Percentiles rank a stretch among this genome's conserved stretches.
Evolutionary conservation across 2,329 filamentous ascomycete genomes (phyloP).

Genomic region (Fusarium illudens): DNA sequence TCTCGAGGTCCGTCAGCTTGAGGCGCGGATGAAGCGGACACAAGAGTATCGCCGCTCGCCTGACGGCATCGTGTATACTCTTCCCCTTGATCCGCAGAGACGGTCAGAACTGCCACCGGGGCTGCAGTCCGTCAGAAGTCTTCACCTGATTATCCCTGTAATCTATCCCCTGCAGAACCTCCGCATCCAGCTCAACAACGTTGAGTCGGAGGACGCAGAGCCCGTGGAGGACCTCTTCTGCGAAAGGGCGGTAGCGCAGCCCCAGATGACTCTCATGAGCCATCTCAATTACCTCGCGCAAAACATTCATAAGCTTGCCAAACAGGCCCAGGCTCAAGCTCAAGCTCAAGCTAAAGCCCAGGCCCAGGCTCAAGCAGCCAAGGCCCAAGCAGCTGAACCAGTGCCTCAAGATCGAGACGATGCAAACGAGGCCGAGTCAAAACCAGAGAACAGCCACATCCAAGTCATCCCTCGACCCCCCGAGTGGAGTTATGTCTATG

Average conservation of each 20-base stretch:
- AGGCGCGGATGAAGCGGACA: slow-evolving; percentile 75
- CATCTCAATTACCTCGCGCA: slow-evolving; percentile 79
- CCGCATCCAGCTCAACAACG: slow-evolving; percentile 71
- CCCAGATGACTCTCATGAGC: slow-evolving; percentile 71
- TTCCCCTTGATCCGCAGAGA: slow-evolving; percentile 74
- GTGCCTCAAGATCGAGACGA: slow-evolving; percentile 8
- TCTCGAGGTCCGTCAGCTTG: slow-evolving; percentile 74
- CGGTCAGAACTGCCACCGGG: slow-evolving; percentile 66
- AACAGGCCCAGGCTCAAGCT: slow-evolving; percentile 60
- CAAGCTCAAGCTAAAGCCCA: slow-evolving; percentile 46
- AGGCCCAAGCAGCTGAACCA: slow-evolving; percentile 24
- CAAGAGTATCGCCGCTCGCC: slow-evolving; percentile 72
- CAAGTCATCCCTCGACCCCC: slow-evolving; percentile 78
- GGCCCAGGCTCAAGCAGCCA: slow-evolving; percentile 21
- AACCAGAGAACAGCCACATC: slow-evolving; percentile 66
- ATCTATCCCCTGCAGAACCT: slow-evolving; percentile 77
- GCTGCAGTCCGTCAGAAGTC: slow-evolving; percentile 68
- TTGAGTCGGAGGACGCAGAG: slow-evolving; percentile 67
- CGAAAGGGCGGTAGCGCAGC: slow-evolving; percentile 63
- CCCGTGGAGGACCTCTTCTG: slow-evolving; percentile 72
- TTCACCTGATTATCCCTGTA: slow-evolving; percentile 74
- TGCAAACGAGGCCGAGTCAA: slow-evolving; percentile 2
- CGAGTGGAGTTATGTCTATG: slow-evolving; percentile 69
- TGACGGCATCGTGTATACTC: slow-evolving; percentile 74
- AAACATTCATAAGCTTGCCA: slow-evolving; percentile 74